Evolutionary conservation across 495 filamentous ascomycete species (phyloP).

Genomic region (Thermothielavioides terrestris): DNA sequence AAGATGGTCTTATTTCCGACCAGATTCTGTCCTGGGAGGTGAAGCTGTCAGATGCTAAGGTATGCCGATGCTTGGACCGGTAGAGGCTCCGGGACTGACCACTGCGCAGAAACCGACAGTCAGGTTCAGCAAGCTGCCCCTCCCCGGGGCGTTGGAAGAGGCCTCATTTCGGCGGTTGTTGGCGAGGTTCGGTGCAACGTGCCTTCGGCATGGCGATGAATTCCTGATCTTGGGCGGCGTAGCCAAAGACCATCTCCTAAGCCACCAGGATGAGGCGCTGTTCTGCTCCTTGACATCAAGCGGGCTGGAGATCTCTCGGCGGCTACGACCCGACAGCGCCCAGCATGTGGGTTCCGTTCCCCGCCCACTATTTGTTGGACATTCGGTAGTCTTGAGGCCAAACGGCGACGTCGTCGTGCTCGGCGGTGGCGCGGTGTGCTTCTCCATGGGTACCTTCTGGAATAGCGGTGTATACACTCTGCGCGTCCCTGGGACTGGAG

Average conservation of each 20-base stretch:
- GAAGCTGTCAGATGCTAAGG: constrained; percentile 14
- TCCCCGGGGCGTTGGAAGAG: not conserved
- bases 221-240: constrained; percentile 45
- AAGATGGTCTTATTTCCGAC: constrained; percentile 48
- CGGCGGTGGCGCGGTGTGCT: constrained; percentile 82
- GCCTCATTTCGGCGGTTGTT: constrained; percentile 8
- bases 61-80: not conserved
- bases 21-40: constrained; percentile 49
- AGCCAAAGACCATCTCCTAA: constrained; percentile 25
- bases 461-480: constrained; percentile 24
- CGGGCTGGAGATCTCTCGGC: constrained; percentile 10
- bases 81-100: not conserved
- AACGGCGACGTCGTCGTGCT: constrained; percentile 48
- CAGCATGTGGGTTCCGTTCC: not conserved
- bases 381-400: constrained; percentile 33
- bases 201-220: constrained; percentile 10
- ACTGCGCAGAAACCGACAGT: constrained; percentile 18
- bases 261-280: constrained; percentile 26
- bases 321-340: not conserved
- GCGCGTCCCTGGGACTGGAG: not conserved
- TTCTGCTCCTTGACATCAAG: constrained; percentile 3
- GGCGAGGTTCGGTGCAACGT: constrained; percentile 24
- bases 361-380: constrained; percentile 60
- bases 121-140: constrained; percentile 4
- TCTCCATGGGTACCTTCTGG: constrained; percentile 56